Percentiles rank a stretch among this genome's conserved stretches.
Evolutionary conservation across 116 monocot species (phyloP).

Genomic region (Trichopus zeylanicus): DNA sequence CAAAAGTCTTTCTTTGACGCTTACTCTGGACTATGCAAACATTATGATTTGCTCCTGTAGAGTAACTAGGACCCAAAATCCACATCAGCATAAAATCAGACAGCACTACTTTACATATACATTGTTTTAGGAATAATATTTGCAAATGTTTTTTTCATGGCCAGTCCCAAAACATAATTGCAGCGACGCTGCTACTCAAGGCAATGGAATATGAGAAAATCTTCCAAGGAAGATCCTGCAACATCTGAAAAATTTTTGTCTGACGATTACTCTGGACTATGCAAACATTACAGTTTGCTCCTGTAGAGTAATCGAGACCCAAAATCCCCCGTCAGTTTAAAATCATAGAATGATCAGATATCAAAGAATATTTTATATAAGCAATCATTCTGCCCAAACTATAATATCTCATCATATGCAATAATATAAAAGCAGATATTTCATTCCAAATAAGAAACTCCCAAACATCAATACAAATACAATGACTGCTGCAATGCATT

Average conservation of each 20-base stretch:
- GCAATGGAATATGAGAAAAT: slow-evolving; percentile 40
- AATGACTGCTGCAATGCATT: too few species aligned
- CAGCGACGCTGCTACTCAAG: slow-evolving; percentile 21
- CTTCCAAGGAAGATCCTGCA: neutral
- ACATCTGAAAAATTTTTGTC: slow-evolving; percentile 1
- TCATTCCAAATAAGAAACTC: too few species aligned
- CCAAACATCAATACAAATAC: too few species aligned
- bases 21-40: slow-evolving; percentile 23
- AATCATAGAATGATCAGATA: too few species aligned
- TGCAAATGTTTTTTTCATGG: slow-evolving; percentile 19
- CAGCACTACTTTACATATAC: too few species aligned
- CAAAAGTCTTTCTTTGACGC: slow-evolving; percentile 13
- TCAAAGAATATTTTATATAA: too few species aligned
- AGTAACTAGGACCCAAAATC: slow-evolving; percentile 3
- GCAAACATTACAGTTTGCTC: neutral
- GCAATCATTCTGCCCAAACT: too few species aligned
- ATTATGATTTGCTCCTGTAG: slow-evolving; percentile 20
- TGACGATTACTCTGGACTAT: neutral
- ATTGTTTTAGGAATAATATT: too few species aligned
- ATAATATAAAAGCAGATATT: too few species aligned
- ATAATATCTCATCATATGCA: too few species aligned
- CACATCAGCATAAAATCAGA: neutral
- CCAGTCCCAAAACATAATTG: slow-evolving; percentile 22
- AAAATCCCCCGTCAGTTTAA: neutral
- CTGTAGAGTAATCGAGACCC: neutral